phyloP scores from a whole-genome alignment of 106 monocot species.

The Acorus calamus region DNA sequence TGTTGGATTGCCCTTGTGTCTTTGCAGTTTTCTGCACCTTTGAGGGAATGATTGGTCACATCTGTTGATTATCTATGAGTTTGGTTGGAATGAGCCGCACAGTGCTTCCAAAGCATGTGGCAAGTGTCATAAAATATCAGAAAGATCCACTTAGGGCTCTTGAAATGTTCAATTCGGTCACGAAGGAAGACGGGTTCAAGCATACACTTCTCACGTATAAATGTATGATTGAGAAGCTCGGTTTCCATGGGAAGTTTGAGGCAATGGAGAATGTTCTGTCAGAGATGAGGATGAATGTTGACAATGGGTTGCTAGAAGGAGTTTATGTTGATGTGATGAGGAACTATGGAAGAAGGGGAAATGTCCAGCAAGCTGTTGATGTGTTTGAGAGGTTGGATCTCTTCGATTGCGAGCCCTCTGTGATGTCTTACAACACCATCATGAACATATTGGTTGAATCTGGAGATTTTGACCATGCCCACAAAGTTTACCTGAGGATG shows the following conservation, averaged over 20 bases:
- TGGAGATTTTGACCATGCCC: constrained; percentile 62
- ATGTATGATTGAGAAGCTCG: constrained; percentile 63
- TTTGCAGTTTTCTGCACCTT: no score
- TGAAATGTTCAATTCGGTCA: constrained; percentile 53
- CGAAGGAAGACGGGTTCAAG: constrained; percentile 40
- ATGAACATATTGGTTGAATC: constrained; percentile 79
- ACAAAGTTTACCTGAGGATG: constrained; percentile 94
- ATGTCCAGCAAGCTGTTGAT: constrained; percentile 55
- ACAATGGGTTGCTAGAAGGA: constrained; percentile 33
- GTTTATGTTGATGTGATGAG: constrained; percentile 52
- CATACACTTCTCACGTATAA: constrained; percentile 52
- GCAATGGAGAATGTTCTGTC: constrained; percentile 58
- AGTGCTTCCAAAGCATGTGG: constrained; percentile 60
- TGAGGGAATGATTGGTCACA: no score
- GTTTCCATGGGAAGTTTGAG: constrained; percentile 42
- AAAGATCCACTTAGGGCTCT: constrained; percentile 62
- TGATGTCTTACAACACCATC: constrained; percentile 69
- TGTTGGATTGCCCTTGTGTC: no score
- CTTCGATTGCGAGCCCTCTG: constrained; percentile 56
- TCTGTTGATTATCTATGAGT: no score
- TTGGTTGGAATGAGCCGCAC: constrained; percentile 30
- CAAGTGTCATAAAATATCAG: constrained; percentile 36
- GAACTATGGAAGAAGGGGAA: constrained; percentile 48
- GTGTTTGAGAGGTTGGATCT: constrained; percentile 88
- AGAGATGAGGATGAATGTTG: constrained; percentile 43